Evolutionary conservation across 106 monocot genomes (phyloP).

Genomic region (Dendrobium nobile): DNA sequence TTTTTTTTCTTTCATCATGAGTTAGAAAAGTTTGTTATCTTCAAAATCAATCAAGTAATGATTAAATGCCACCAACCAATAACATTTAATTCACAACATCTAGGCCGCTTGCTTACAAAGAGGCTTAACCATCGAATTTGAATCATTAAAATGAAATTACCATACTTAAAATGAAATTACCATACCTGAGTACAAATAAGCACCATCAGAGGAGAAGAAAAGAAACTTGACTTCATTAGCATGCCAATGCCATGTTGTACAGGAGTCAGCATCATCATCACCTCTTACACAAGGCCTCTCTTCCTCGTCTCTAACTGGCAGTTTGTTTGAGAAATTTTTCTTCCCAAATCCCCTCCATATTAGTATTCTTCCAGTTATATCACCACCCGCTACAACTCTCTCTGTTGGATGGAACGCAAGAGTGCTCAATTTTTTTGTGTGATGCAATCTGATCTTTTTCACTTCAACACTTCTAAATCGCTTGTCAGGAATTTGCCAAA

Average conservation of each 20-base stretch:
- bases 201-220: constrained; percentile 81
- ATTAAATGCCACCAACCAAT: neutral
- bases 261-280: constrained; percentile 74
- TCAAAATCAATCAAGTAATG: neutral
- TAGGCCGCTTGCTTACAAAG: neutral
- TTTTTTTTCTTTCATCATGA: neutral
- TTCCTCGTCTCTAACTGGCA: constrained; percentile 28
- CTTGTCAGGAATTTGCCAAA: constrained; percentile 66
- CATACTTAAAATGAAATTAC: neutral
- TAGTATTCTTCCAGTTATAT: constrained; percentile 84
- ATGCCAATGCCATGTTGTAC: constrained; percentile 98
- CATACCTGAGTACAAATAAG: constrained; percentile 93
- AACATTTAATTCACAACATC: neutral
- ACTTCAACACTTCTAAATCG: constrained; percentile 43
- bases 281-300: constrained; percentile 56
- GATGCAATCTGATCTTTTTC: constrained; percentile 81
- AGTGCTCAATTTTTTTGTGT: constrained; percentile 62
- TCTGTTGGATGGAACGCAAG: constrained; percentile 89
- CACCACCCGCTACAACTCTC: constrained; percentile 87
- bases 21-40: neutral
- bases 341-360: constrained; percentile 89
- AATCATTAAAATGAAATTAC: neutral
- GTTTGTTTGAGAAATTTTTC: constrained; percentile 31
- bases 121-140: neutral
- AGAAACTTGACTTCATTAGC: constrained; percentile 64